Percentiles rank a stretch among this genome's conserved stretches.
Conservation (phyloP, 225 moss, liverwort and hornwort species). For the Sphagnum tenellum region DNA sequence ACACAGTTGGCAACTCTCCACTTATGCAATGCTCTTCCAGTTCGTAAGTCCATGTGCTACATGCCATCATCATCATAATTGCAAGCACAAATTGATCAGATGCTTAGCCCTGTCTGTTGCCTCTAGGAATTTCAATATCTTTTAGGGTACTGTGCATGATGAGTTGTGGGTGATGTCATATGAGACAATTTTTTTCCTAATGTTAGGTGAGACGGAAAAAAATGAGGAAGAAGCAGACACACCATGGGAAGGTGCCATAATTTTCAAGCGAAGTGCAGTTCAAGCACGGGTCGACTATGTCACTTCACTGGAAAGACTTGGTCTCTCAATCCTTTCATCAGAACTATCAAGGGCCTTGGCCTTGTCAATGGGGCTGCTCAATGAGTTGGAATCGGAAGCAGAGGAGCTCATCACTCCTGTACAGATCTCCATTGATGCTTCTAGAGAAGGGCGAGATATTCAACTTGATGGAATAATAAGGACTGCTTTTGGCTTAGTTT, state of each 20-base stretch:
- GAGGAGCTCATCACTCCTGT: constrained; percentile 46
- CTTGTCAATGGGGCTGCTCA: constrained; percentile 43
- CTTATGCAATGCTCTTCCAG: constrained; percentile 33
- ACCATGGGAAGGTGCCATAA: constrained; percentile 75
- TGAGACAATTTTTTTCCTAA: no score
- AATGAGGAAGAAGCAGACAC: constrained; percentile 28
- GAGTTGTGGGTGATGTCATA: no score
- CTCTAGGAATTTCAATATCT: no score
- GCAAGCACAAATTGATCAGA: no score
- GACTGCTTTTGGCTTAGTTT: constrained; percentile 58
- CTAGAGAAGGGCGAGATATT: constrained; percentile 51
- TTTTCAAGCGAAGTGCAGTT: constrained; percentile 61
- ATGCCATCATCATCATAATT: no score
- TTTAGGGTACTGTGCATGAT: no score
- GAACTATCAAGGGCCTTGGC: constrained; percentile 47
- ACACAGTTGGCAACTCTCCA: background rate
- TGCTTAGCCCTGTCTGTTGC: no score
- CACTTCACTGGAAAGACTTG: constrained; percentile 81
- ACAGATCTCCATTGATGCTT: constrained; percentile 47
- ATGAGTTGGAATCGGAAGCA: constrained; percentile 11
- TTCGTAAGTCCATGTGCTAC: constrained; percentile 18
- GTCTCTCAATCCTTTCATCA: constrained; percentile 60
- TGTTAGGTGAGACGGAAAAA: constrained; percentile 19
- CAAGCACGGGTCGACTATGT: constrained; percentile 49
- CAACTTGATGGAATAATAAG: constrained; percentile 64